Percentiles rank a stretch among this genome's conserved stretches.
These are phyloP conservation scores for Malassezia furfur DNA, from an alignment of 1,284 basidiomycete genomes.

Conservation along the genomic window DNA sequence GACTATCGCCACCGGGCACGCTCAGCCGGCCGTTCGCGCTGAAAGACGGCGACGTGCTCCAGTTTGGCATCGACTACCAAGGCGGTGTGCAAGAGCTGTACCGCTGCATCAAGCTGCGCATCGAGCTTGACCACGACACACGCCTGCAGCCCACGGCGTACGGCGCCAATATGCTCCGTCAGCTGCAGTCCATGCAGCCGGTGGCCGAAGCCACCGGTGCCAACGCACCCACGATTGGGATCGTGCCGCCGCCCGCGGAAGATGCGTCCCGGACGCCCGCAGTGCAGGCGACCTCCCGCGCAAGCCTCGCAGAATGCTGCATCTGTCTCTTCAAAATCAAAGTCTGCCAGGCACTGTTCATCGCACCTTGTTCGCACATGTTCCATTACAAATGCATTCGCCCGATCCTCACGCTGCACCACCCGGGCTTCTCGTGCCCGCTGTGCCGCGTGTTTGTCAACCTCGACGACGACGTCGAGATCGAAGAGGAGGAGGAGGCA, in stretches of 20 bases:
- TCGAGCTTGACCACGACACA: conserved; percentile 75
- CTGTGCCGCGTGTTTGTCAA: conserved; percentile 76
- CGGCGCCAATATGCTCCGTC: conserved; percentile 75
- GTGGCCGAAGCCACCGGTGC: neutral
- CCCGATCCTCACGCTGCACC: conserved; percentile 70
- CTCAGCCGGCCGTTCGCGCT: conserved; percentile 66
- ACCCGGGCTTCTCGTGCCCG: conserved; percentile 89
- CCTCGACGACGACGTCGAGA: conserved; percentile 87
- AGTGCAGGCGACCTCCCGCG: too few species aligned
- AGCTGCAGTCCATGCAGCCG: conserved; percentile 61
- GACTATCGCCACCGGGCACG: conserved; percentile 71
- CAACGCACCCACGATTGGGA: neutral
- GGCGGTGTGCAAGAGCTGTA: conserved; percentile 96
- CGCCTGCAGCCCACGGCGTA: conserved; percentile 78
- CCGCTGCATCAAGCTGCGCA: conserved; percentile 90
- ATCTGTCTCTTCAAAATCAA: conserved; percentile 71
- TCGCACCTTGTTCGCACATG: conserved; percentile 73
- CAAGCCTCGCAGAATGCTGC: conserved; percentile 38
- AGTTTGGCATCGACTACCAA: conserved; percentile 95
- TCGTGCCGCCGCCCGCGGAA: neutral
- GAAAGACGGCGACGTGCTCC: conserved; percentile 87
- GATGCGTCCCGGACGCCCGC: neutral
- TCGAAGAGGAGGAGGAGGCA: conserved; percentile 28
- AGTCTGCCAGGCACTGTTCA: conserved; percentile 90
- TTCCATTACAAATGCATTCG: conserved; percentile 99